Evolutionary conservation across 108 stramenopile species (phyloP), one percentile per base, ranked within the genome.

Genomic region (Cylindrotheca closterium): DNA sequence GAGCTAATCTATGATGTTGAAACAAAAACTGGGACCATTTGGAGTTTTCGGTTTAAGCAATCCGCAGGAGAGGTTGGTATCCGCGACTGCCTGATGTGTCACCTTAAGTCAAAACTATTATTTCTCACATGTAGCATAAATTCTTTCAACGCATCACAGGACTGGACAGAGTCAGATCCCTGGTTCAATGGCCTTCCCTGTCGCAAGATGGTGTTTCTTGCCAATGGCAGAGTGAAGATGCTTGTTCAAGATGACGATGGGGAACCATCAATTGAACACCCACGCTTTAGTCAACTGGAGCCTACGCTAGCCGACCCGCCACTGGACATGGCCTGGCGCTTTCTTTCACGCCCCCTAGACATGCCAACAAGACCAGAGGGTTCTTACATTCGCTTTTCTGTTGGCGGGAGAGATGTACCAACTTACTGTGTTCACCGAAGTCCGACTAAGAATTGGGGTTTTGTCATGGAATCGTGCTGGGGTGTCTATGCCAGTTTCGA

Each of bases 11-110:
- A 79, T 51, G 74, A 91, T 71, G 67, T 68, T 2, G 47, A 55
- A 8, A 65, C 77, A 21, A 48, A 34, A 21, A 51, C 58, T 29
- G 86, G 85, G 5, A 78, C 81, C 0, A 60, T 83, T 4, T 88
- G 90, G 90, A 78, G 72, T 17, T 88, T 88, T 71, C 80, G 87
- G 4, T 88, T 91, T 71, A 91, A 91, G 50, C 83, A 91, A 59
- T 65, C 73, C 15, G 90, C 90, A 12, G 90, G 88, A 30, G n/a
- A 51, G 1, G 37, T 42, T 10, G 15, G 37, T 42, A 12, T 12
- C 17, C 17, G 42, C 17, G 8, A 17, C 17, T 8, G 17, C 42
- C 17, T 45, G 42, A 12, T 8, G 17, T 17, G 8, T 8, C 42
- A 45, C 42, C 8, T 12, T 45, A 17, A 45, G 17, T 17, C 12